A percentile compares a stretch with the other conserved stretches of the same genome.
These are phyloP conservation scores for Gymnopilus junonius DNA, from an alignment of 768 basidiomycete species.

Conservation along the genomic window DNA sequence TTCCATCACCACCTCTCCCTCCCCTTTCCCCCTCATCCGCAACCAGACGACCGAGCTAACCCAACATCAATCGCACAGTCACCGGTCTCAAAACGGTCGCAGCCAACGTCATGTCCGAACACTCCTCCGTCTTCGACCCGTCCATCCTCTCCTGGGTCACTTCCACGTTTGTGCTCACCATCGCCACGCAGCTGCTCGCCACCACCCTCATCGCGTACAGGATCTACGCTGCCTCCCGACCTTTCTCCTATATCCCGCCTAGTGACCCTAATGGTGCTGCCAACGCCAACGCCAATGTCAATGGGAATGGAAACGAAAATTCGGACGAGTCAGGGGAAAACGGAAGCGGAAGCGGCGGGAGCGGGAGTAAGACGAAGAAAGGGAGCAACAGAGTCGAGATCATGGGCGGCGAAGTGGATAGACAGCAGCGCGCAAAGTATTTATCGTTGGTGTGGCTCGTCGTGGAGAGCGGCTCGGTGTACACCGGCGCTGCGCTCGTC, in stretches of 20 bases:
- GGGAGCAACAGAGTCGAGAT: neutral
- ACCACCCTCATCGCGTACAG: constrained; percentile 26
- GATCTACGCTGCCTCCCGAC: constrained; percentile 25
- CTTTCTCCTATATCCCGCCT: constrained; percentile 1
- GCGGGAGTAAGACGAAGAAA: neutral
- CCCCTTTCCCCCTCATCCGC: neutral
- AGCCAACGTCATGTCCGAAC: constrained; percentile 21
- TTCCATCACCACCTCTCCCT: neutral
- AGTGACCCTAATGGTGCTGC: neutral
- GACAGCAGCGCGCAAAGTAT: constrained; percentile 19
- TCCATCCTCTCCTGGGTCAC: constrained; percentile 31
- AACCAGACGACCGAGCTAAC: neutral
- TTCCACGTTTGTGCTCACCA: constrained; percentile 30
- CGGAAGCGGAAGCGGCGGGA: neutral
- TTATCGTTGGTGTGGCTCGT: constrained; percentile 27
- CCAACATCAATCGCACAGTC: constrained; percentile 9
- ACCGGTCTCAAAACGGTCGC: constrained; percentile 32
- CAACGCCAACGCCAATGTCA: neutral
- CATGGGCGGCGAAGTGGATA: constrained; percentile 10
- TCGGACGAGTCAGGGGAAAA: neutral
- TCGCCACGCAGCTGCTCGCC: constrained; percentile 30
- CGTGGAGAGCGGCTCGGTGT: constrained; percentile 29
- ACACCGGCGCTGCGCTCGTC: constrained; percentile 28
- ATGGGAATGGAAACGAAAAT: neutral
- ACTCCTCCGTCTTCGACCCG: constrained; percentile 30